Evolutionary conservation across 192 early-diverging fungal species (phyloP).

Genomic region (Coemansia sp.): DNA sequence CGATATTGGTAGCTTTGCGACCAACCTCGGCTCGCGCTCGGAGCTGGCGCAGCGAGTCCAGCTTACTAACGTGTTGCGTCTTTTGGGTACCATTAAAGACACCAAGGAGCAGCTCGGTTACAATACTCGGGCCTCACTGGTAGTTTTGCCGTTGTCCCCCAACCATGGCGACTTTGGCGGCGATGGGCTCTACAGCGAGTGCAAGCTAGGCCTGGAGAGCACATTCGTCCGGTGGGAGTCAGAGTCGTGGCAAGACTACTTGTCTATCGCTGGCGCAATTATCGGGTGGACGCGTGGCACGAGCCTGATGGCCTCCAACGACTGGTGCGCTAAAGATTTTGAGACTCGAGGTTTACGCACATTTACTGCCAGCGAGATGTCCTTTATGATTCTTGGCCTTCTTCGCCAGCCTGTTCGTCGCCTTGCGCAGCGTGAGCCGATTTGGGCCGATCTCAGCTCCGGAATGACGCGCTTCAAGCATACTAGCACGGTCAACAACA

Average conservation of each 20-base stretch:
- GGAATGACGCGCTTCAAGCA: slow-evolving; percentile 73
- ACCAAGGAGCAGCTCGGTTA: slow-evolving; percentile 76
- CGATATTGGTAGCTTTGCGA: slow-evolving; percentile 85
- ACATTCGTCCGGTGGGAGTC: slow-evolving; percentile 89
- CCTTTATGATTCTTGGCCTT: slow-evolving; percentile 90
- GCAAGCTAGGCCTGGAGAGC: slow-evolving; percentile 93
- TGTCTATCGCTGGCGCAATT: slow-evolving; percentile 87
- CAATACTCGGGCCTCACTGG: slow-evolving; percentile 86
- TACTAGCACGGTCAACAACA: not conserved
- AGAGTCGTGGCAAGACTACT: slow-evolving; percentile 86
- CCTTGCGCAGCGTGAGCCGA: slow-evolving; percentile 72
- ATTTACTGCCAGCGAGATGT: slow-evolving; percentile 91
- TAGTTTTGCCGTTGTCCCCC: slow-evolving; percentile 89
- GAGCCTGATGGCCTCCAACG: slow-evolving; percentile 91
- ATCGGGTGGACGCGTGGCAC: slow-evolving; percentile 99
- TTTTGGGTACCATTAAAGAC: slow-evolving; percentile 84
- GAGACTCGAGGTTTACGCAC: slow-evolving; percentile 89
- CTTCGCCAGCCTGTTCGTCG: slow-evolving; percentile 80
- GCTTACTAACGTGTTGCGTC: slow-evolving; percentile 89
- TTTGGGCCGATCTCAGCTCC: slow-evolving; percentile 90
- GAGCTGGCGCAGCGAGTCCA: slow-evolving; percentile 93
- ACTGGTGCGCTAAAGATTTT: slow-evolving; percentile 85
- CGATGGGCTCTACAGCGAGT: slow-evolving; percentile 93
- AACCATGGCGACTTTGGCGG: slow-evolving; percentile 96
- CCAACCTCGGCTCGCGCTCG: slow-evolving; percentile 80